Evolutionary conservation across 2,329 filamentous ascomycete genomes (phyloP), one percentile per base, ranked within the genome.

Genomic region (Fusarium sp.): DNA sequence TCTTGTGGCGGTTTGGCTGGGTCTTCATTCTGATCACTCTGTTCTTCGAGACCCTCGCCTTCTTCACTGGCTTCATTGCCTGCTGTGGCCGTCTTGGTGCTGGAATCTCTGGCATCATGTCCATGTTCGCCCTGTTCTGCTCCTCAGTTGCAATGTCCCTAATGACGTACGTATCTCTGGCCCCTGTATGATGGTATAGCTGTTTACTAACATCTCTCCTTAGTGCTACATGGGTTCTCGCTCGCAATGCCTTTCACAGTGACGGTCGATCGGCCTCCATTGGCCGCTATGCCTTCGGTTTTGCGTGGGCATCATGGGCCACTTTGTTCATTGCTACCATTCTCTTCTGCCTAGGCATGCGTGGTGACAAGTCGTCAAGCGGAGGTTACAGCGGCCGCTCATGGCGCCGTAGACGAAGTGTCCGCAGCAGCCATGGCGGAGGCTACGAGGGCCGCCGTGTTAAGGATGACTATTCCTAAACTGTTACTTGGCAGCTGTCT

Each of bases 1-100:
- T 95, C 83, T 88, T 96, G 80, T 97, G 94, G 85, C 90, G 96
- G 44, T 97, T 98, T 85, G 93, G 94, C 82, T 98, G 96, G 89
- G 94, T 95, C 42, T 96, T 97, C 83, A 93, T 93, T 85, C 86
- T 98, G 64, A 92, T 98, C 74, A 90, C 91, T 23, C 88, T 98
- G 42, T 91, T 97, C 86, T 96, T 97, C 81, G 89, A 89, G 71
- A 87, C 89, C 53, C 63, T 90, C 32, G 89, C 92, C 70, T 90
- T 95, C 80, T 88, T 94, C 82, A 83, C 87, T 16, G 89, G 91
- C 72, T 86, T 94, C 70, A 82, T 95, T 21, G 92, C 93, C 21
- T 90, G 92, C 79, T 93, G 87, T 82, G 91, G 91, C 38, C 90
- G 93, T 63, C 86, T 95, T 4, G 93, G 92, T 50, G 88, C 92